Evolutionary conservation across 108 stramenopile species (phyloP).

Genomic region (Hondaea fermentalgiana): DNA sequence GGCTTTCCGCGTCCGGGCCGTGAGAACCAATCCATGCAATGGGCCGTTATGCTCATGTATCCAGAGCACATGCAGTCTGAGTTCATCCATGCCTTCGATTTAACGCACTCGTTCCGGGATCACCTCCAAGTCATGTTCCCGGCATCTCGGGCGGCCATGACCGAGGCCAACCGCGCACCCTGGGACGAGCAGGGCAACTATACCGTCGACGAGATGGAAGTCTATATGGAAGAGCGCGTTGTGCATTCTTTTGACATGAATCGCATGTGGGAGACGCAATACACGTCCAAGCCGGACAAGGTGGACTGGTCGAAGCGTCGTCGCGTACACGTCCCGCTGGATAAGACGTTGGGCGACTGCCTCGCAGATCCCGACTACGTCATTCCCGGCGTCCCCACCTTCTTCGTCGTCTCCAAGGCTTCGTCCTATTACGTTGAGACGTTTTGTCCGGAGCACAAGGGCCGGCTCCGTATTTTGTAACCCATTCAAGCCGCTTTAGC

Average conservation of each 20-base stretch:
- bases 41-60: background rate
- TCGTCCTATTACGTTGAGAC: background rate
- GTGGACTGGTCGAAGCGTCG: background rate
- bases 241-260: background rate
- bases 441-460: background rate
- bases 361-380: background rate
- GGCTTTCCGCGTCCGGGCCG: background rate
- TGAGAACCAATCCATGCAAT: background rate
- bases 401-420: background rate
- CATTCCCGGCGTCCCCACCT: slow-evolving; percentile 4
- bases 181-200: background rate
- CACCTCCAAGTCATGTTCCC: slow-evolving; percentile 8
- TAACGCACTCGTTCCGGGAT: background rate
- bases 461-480: background rate
- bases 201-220: background rate
- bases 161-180: background rate
- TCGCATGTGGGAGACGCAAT: slow-evolving; percentile 1
- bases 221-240: background rate
- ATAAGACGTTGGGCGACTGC: background rate
- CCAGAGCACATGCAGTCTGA: slow-evolving; percentile 5
- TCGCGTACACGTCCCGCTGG: background rate
- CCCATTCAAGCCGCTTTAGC: background rate
- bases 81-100: background rate
- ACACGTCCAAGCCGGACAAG: background rate
- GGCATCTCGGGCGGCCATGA: background rate